Evolutionary conservation across 2,329 filamentous ascomycete genomes (phyloP).

Genomic region (Colletotrichum echinochloae): DNA sequence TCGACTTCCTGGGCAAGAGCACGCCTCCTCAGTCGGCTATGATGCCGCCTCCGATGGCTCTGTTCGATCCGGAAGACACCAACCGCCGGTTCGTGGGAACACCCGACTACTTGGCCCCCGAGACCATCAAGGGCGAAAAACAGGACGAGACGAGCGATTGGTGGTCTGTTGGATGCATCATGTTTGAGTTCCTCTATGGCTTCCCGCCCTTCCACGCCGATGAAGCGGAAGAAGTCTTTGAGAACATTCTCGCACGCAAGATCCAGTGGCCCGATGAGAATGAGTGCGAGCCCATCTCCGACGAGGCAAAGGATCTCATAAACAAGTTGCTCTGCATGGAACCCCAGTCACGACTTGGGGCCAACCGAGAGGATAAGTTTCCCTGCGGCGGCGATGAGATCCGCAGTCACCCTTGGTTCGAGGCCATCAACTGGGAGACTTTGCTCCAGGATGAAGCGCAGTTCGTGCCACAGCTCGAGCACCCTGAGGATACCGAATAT

Average conservation of each 20-base stretch:
- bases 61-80: constrained; percentile 95
- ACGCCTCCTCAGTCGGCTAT: constrained; percentile 74
- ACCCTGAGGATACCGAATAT: constrained; percentile 97
- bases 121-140: constrained; percentile 94
- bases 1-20: constrained; percentile 66
- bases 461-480: constrained; percentile 91
- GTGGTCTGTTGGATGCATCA: constrained; percentile 99
- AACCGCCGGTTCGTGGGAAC: constrained; percentile 95
- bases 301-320: constrained; percentile 93
- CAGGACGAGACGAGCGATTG: constrained; percentile 99
- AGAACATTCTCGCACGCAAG: constrained; percentile 90
- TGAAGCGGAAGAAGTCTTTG: constrained; percentile 93
- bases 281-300: constrained; percentile 79
- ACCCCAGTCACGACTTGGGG: constrained; percentile 83
- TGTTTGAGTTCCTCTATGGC: constrained; percentile 96
- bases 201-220: constrained; percentile 92
- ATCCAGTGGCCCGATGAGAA: constrained; percentile 93
- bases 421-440: constrained; percentile 87
- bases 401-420: constrained; percentile 89
- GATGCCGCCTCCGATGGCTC: constrained; percentile 91
- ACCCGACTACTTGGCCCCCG: constrained; percentile 95
- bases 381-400: constrained; percentile 91
- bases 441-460: constrained; percentile 95
- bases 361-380: constrained; percentile 86
- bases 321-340: constrained; percentile 90